Evolutionary conservation across 345 rosid species (phyloP).

Genomic region (Syzygium aromaticum): DNA sequence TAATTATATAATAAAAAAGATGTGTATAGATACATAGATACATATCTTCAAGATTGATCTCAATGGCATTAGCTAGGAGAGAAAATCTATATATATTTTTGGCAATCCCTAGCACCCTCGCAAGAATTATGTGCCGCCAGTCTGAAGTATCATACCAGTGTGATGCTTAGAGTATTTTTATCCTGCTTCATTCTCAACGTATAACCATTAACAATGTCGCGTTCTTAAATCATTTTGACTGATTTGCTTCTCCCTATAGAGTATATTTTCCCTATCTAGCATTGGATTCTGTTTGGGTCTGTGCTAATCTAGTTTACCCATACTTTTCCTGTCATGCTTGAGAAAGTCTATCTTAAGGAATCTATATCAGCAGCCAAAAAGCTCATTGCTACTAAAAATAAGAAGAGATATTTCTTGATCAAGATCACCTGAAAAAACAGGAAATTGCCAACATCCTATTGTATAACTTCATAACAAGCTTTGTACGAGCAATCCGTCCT

Average conservation of each 20-base stretch:
- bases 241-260: background rate
- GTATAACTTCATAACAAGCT: background rate
- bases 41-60: no score
- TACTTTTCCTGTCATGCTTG: background rate
- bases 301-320: background rate
- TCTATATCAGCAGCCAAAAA: background rate
- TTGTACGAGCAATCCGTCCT: background rate
- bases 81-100: background rate
- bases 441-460: background rate
- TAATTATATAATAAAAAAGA: background rate
- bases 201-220: background rate
- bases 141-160: background rate
- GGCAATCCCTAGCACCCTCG: background rate
- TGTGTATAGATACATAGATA: no score
- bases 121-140: accelerated
- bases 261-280: background rate
- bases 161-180: background rate
- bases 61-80: background rate
- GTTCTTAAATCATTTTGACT: background rate
- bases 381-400: background rate
- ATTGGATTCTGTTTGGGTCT: background rate
- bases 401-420: background rate
- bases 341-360: background rate
- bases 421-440: background rate
- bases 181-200: background rate